Evolutionary conservation across 2,329 filamentous ascomycete species (phyloP).

Genomic region (Colletotrichum tamarilloi): DNA sequence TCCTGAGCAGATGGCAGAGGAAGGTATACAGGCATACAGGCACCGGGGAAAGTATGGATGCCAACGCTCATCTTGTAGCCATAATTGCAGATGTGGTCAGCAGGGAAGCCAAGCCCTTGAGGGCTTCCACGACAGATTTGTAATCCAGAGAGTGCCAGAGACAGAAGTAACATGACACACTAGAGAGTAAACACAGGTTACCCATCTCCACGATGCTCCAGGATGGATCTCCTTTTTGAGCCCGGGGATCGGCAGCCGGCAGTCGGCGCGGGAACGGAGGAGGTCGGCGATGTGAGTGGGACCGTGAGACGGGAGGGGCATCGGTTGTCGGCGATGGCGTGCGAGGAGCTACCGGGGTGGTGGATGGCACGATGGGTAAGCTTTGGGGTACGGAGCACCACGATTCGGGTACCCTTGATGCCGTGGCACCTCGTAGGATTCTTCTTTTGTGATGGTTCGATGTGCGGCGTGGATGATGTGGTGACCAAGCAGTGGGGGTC

Average conservation of each 20-base stretch:
- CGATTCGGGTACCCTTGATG: not conserved
- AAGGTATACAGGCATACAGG: too few species aligned
- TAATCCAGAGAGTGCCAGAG: not conserved
- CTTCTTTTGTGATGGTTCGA: not conserved
- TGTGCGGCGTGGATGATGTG: constrained; percentile 1
- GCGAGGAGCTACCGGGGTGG: constrained; percentile 14
- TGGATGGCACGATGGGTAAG: not conserved
- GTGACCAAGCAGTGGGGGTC: not conserved
- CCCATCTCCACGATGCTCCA: too few species aligned
- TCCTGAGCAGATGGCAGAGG: not conserved
- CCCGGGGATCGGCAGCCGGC: constrained; percentile 18
- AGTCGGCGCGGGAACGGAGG: constrained; percentile 30
- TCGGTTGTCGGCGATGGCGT: constrained; percentile 36
- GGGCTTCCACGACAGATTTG: not conserved
- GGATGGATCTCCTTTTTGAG: not conserved
- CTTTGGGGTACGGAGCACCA: not conserved
- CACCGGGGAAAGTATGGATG: not conserved
- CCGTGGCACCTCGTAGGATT: constrained; percentile 10
- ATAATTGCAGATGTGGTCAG: not conserved
- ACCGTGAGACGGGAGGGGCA: not conserved
- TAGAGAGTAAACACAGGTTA: too few species aligned
- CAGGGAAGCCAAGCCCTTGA: not conserved
- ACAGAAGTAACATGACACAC: not conserved
- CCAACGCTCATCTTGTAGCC: too few species aligned
- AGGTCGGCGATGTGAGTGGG: not conserved